These are phyloP conservation scores for Rhodotorula graminis DNA, from an alignment of 768 basidiomycete genomes.

Conservation along the genomic window DNA sequence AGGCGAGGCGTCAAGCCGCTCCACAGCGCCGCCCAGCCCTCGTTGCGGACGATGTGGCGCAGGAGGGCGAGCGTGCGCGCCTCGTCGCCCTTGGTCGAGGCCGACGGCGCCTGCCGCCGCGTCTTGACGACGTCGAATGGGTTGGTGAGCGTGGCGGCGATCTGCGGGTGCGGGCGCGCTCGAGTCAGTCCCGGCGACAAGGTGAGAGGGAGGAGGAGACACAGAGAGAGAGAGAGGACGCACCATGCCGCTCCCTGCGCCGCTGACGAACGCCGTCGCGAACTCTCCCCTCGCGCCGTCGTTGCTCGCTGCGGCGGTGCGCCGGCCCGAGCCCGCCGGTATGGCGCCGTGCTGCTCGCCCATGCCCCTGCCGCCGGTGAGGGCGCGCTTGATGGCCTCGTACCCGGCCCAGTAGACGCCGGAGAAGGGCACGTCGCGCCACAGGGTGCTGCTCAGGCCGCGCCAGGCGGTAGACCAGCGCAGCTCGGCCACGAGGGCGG, in stretches of 20 bases:
- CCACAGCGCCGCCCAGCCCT: slow-evolving; percentile 73
- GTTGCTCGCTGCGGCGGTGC: slow-evolving; percentile 50
- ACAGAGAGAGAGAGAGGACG: slow-evolving; percentile 31
- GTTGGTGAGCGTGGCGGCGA: slow-evolving; percentile 79
- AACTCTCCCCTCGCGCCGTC: slow-evolving; percentile 44
- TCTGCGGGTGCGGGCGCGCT: slow-evolving; percentile 28
- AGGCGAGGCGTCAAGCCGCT: slow-evolving; percentile 81
- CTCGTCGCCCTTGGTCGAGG: neutral
- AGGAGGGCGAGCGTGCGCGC: slow-evolving; percentile 49
- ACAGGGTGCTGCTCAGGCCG: slow-evolving; percentile 83
- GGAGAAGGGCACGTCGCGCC: slow-evolving; percentile 96
- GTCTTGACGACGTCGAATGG: slow-evolving; percentile 98
- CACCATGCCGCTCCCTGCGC: slow-evolving; percentile 75
- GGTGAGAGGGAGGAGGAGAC: neutral
- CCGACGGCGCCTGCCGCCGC: slow-evolving; percentile 65
- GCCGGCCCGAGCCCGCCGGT: neutral
- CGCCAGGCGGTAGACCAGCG: slow-evolving; percentile 68
- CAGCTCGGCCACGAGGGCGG: slow-evolving; percentile 60
- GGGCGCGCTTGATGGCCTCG: slow-evolving; percentile 68
- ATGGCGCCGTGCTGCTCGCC: slow-evolving; percentile 47
- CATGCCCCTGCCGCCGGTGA: slow-evolving; percentile 49
- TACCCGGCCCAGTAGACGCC: slow-evolving; percentile 97
- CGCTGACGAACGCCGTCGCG: slow-evolving; percentile 73
- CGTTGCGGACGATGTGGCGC: slow-evolving; percentile 65
- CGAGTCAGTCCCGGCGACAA: neutral